phyloP scores from a whole-genome alignment of 306 rosid genomes.

The Rosa persica region DNA sequence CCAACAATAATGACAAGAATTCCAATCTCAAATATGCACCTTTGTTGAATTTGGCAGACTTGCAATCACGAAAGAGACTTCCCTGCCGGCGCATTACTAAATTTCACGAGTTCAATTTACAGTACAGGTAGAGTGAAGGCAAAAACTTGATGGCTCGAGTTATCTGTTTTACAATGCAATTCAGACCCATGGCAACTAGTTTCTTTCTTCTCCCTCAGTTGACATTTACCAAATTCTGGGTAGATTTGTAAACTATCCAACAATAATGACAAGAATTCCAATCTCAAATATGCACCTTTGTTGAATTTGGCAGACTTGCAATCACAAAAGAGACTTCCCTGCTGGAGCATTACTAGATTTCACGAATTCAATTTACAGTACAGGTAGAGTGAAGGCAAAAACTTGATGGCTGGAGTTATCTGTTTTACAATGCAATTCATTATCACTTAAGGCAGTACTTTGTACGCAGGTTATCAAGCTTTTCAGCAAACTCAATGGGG shows the following conservation, averaged over 20 bases:
- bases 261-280: not conserved
- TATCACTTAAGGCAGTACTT: slow-evolving; percentile 51
- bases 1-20: not conserved
- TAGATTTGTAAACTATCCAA: not conserved
- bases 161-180: slow-evolving; percentile 2
- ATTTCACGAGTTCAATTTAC: slow-evolving; percentile 18
- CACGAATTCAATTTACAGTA: slow-evolving; percentile 17
- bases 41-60: not conserved
- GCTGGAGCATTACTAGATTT: not conserved
- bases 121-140: not conserved
- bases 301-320: not conserved
- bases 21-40: not conserved
- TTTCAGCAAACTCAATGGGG: slow-evolving; percentile 67
- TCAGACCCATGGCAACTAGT: not conserved
- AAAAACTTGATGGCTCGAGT: not conserved
- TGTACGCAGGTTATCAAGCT: slow-evolving; percentile 63
- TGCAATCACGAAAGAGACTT: not conserved
- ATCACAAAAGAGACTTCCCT: not conserved
- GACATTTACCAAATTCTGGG: not conserved
- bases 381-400: not conserved
- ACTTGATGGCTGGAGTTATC: not conserved
- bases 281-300: not conserved
- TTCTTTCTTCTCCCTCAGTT: not conserved
- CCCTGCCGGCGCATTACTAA: not conserved
- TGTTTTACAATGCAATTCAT: slow-evolving; percentile 9